These are phyloP conservation scores for Trichoderma atroviride DNA, from an alignment of 2,329 filamentous ascomycete genomes.

Conservation along the genomic window DNA sequence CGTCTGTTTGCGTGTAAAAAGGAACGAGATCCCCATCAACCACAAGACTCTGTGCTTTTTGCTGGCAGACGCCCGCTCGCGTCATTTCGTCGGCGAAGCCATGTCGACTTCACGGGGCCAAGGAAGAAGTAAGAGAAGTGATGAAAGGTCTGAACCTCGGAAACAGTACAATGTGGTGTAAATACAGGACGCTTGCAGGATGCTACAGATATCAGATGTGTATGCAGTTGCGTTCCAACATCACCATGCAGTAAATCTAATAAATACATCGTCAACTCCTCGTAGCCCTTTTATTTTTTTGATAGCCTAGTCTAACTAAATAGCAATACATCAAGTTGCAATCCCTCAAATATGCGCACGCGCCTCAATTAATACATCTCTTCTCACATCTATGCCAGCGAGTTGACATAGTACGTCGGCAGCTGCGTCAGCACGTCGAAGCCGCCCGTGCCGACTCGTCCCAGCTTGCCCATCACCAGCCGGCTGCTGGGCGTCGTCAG, in stretches of 20 bases:
- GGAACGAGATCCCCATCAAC: background rate
- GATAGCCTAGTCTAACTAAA: background rate
- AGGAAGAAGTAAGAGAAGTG: background rate
- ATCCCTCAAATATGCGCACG: background rate
- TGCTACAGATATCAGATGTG: too few species aligned
- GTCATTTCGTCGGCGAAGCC: background rate
- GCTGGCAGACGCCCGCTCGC: background rate
- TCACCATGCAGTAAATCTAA: background rate
- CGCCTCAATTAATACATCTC: background rate
- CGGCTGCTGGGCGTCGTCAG: constrained; percentile 81
- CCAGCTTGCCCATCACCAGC: constrained; percentile 83
- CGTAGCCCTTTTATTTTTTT: background rate
- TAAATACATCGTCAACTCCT: background rate
- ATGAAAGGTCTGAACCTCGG: too few species aligned
- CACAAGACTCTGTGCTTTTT: background rate
- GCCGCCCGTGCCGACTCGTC: constrained; percentile 82
- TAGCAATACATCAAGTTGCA: constrained; percentile 9
- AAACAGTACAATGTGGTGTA: too few species aligned
- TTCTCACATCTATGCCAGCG: constrained; percentile 12
- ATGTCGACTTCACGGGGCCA: background rate
- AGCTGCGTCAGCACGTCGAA: constrained; percentile 81
- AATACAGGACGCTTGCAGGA: too few species aligned
- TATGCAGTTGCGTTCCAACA: too few species aligned
- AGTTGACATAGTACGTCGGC: constrained; percentile 51
- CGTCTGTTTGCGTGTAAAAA: background rate